phyloP scores from a whole-genome alignment of 73 alveolate species.

The Tetrahymena thermophila region DNA sequence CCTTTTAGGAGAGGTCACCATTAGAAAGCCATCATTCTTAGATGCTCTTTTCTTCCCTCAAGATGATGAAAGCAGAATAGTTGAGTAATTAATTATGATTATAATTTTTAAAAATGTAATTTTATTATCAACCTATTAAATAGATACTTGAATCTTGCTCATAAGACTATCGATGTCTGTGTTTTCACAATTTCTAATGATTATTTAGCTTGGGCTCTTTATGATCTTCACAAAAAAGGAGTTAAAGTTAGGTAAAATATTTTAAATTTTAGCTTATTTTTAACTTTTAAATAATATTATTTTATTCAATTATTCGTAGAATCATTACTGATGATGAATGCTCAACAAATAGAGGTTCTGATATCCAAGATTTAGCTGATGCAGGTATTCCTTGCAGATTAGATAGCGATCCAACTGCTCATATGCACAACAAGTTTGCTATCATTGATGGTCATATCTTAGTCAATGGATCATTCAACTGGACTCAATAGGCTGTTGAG shows the following conservation, averaged over 20 bases:
- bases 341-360: slow-evolving; percentile 69
- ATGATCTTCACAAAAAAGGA: slow-evolving; percentile 72
- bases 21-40: not conserved
- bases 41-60: slow-evolving; percentile 2
- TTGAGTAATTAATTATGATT: not conserved
- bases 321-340: slow-evolving; percentile 93
- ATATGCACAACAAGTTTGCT: slow-evolving; percentile 93
- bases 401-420: slow-evolving; percentile 71
- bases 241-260: slow-evolving; percentile 43
- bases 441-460: slow-evolving; percentile 81
- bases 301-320: not conserved
- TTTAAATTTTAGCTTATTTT: not conserved
- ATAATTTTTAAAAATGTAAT: too few species aligned
- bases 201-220: slow-evolving; percentile 69
- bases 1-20: not conserved
- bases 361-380: slow-evolving; percentile 66
- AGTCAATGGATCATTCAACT: slow-evolving; percentile 88
- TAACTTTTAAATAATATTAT: not conserved
- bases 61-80: not conserved
- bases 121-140: not conserved
- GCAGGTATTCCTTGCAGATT: slow-evolving; percentile 76
- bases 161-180: slow-evolving; percentile 67
- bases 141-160: slow-evolving; percentile 49
- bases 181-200: slow-evolving; percentile 85
- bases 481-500: slow-evolving; percentile 65